A percentile compares a stretch with the other conserved stretches of the same genome.
phyloP scores from a whole-genome alignment of 257 asterid genomes.

The Fraxinus excelsior region DNA sequence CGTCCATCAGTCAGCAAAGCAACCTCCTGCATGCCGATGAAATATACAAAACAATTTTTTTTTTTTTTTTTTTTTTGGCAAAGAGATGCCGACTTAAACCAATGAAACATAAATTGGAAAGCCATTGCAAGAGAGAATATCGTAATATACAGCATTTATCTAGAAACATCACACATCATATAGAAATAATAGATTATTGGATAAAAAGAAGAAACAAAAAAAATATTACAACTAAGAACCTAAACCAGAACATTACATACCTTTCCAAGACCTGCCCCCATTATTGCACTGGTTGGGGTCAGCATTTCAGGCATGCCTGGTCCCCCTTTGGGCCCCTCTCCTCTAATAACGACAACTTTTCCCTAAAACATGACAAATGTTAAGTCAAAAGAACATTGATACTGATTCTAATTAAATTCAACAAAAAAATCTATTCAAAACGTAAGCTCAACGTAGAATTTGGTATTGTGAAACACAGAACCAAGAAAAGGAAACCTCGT shows the following conservation, averaged over 20 bases:
- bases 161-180: neutral
- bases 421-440: neutral
- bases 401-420: slow-evolving; percentile 15
- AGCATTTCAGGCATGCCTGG: slow-evolving; percentile 99
- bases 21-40: slow-evolving; percentile 22
- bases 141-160: neutral
- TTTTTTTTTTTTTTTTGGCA: neutral
- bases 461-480: neutral
- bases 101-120: neutral
- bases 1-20: slow-evolving; percentile 95
- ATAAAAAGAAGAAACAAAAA: neutral
- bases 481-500: neutral
- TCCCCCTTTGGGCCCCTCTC: slow-evolving; percentile 99
- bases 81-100: neutral
- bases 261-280: slow-evolving; percentile 99
- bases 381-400: neutral
- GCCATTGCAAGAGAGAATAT: neutral
- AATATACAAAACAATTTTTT: neutral
- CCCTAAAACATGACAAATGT: slow-evolving; percentile 56
- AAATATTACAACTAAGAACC: slow-evolving; percentile 3
- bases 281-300: slow-evolving; percentile 97
- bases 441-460: neutral
- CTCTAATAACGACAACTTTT: slow-evolving; percentile 88
- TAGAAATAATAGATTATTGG: neutral
- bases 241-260: slow-evolving; percentile 34